Evolutionary conservation across 2,329 filamentous ascomycete genomes (phyloP), one percentile per base, ranked within the genome.

Genomic region (Bipolaris victoriae): DNA sequence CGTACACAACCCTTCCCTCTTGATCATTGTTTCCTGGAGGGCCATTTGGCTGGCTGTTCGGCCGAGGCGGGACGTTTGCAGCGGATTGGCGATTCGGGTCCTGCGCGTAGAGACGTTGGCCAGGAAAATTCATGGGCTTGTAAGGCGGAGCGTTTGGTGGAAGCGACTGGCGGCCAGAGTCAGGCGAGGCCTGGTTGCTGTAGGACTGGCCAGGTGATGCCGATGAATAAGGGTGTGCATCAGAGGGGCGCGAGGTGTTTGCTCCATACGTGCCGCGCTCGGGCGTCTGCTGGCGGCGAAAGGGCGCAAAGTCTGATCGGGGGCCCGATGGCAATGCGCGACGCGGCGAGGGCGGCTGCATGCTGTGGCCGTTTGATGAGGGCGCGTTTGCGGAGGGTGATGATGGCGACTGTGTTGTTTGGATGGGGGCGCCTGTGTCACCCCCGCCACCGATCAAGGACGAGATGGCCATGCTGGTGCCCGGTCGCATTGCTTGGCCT

Each of bases 391-490:
- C 66, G 48, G 73, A 64, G 53, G 82, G 81, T 58, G 80, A 79
- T 63, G 82, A 79, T 58, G 83, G 79, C 48, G 80, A 76, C 57
- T 84, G 80, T 51, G 70, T 76, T 58, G 66, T 60, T 58, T 71
- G 71, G 43, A 59, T 50, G 74, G 75, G 49, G 76, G 73, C 61
- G 71, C 75, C 67, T 73, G 76, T 69, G 80, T 80, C 74, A 82
- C 81, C 74, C 81, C 81, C 72, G 76, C 75, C 80, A 57, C 87
- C 88, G 58, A 90, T 83, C 76, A 91, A 85, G 43, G 88, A 88
- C n/a, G 87, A 89, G 74, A 90, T 90, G 45, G 88, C 89, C 88
- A 90, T 90, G 76, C 86, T 87, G 68, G 84, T 84, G 50, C 83
- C 83, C 11, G 84, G 83, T 57, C 87, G 82, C 71, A 84, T 80